These are phyloP conservation scores for Sisymbrium irio DNA, from an alignment of 345 rosid species.

Conservation along the genomic window DNA sequence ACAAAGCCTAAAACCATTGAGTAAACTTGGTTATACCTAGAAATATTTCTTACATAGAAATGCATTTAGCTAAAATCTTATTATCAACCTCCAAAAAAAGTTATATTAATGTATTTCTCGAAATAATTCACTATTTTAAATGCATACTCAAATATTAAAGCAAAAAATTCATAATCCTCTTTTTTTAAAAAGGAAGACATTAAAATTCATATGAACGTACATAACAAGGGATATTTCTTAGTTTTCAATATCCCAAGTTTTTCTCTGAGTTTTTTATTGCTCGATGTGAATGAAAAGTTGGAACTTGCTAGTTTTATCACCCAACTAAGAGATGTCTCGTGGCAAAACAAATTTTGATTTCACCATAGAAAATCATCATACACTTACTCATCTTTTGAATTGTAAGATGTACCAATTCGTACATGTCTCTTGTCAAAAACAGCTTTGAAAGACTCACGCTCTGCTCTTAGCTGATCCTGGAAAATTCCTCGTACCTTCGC, in stretches of 20 bases:
- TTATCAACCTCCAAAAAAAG: not conserved
- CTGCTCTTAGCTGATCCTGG: slow-evolving; percentile 78
- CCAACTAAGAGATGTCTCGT: not conserved
- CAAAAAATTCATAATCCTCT: not conserved
- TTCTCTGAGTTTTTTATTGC: not conserved
- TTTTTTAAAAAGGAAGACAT: not conserved
- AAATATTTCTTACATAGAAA: not conserved
- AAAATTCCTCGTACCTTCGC: slow-evolving; percentile 53
- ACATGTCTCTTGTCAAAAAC: slow-evolving; percentile 71
- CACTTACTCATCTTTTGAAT: slow-evolving; percentile 48
- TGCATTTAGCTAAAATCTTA: not conserved
- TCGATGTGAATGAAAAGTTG: slow-evolving; percentile 1
- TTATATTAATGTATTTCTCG: not conserved
- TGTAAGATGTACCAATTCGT: slow-evolving; percentile 41
- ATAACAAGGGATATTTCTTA: not conserved
- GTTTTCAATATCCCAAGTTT: not conserved
- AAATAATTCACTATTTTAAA: not conserved
- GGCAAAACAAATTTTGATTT: not conserved
- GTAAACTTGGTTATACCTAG: not conserved
- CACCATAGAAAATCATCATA: not conserved
- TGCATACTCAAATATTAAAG: not conserved
- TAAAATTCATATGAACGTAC: not conserved
- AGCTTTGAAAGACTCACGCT: slow-evolving; percentile 81
- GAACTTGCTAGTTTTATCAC: not conserved
- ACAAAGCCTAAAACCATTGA: not conserved